Evolutionary conservation across 306 rosid genomes (phyloP).

Genomic region (Echinosophora koreensis): DNA sequence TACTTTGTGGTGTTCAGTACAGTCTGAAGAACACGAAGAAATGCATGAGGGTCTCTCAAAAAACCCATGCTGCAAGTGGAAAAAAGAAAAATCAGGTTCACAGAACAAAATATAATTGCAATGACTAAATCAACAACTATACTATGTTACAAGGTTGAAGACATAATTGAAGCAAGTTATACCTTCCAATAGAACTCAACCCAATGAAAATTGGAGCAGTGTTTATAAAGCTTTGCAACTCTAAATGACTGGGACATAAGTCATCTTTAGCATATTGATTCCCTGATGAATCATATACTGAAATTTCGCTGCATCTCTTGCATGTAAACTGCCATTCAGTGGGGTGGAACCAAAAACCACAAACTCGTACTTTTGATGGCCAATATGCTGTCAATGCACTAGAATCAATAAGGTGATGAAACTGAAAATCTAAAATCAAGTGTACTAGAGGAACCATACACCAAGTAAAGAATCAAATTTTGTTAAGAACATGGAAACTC

Average conservation of each 20-base stretch:
- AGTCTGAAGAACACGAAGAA: slow-evolving; percentile 65
- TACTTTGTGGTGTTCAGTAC: slow-evolving; percentile 65
- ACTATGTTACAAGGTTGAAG: slow-evolving; percentile 11
- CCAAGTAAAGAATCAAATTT: slow-evolving; percentile 15
- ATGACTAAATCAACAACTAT: slow-evolving; percentile 14
- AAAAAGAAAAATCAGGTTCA: slow-evolving; percentile 29
- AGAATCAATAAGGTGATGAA: slow-evolving; percentile 35
- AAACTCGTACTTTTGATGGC: slow-evolving; percentile 71
- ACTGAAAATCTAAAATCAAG: slow-evolving; percentile 15
- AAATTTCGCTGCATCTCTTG: slow-evolving; percentile 64
- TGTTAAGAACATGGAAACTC: slow-evolving; percentile 15
- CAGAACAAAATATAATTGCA: slow-evolving; percentile 25
- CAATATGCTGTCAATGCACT: slow-evolving; percentile 69
- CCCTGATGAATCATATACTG: slow-evolving; percentile 49
- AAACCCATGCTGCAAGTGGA: slow-evolving; percentile 81
- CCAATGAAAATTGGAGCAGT: slow-evolving; percentile 73
- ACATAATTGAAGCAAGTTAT: slow-evolving; percentile 42
- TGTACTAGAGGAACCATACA: slow-evolving; percentile 23
- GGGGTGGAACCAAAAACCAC: slow-evolving; percentile 90
- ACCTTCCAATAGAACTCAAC: slow-evolving; percentile 85
- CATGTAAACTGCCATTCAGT: slow-evolving; percentile 85
- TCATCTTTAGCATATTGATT: slow-evolving; percentile 46
- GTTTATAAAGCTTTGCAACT: slow-evolving; percentile 61
- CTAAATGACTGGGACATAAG: slow-evolving; percentile 66
- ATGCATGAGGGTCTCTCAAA: slow-evolving; percentile 64